Conservation (phyloP, 139 green algal species). For the Mychonastes homosphaera region DNA sequence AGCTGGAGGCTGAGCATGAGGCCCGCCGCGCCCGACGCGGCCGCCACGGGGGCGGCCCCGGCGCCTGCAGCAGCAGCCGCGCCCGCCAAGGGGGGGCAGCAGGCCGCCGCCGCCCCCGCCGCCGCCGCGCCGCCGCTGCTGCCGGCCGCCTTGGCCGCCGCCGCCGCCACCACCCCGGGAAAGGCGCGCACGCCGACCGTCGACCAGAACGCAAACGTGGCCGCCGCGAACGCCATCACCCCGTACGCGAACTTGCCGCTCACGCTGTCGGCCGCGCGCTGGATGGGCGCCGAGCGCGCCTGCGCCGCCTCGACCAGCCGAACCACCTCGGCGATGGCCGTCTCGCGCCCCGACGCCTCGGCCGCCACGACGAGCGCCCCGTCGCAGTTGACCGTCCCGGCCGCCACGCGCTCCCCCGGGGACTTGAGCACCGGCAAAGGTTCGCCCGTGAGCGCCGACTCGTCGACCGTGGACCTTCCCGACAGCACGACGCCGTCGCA, state of each 20-base stretch:
- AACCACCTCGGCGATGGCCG: slow-evolving; percentile 76
- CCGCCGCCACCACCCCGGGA: slow-evolving; percentile 37
- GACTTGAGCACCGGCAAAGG: slow-evolving; percentile 65
- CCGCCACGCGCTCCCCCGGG: slow-evolving; percentile 58
- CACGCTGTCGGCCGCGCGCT: slow-evolving; percentile 70
- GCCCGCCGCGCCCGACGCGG: slow-evolving; percentile 8
- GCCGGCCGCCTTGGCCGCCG: no score
- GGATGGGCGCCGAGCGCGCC: slow-evolving; percentile 65
- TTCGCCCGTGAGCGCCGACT: slow-evolving; percentile 75
- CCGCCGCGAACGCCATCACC: slow-evolving; percentile 61
- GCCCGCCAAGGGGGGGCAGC: slow-evolving; percentile 10
- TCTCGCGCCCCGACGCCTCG: slow-evolving; percentile 55
- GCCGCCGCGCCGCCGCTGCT: background rate
- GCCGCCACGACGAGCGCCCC: slow-evolving; percentile 52
- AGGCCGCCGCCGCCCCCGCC: slow-evolving; percentile 4
- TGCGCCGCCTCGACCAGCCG: slow-evolving; percentile 67
- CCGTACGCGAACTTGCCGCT: slow-evolving; percentile 68
- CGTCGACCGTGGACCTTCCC: slow-evolving; percentile 56
- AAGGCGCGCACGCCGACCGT: slow-evolving; percentile 49
- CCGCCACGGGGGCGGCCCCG: background rate
- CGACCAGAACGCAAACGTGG: slow-evolving; percentile 73
- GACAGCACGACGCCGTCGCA: slow-evolving; percentile 67
- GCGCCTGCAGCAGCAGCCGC: slow-evolving; percentile 8
- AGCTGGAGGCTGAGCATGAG: slow-evolving; percentile 69
- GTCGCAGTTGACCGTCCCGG: slow-evolving; percentile 77